These are phyloP conservation scores for Linnemannia zychae DNA, from an alignment of 192 early-diverging fungal species.

Conservation along the genomic window DNA sequence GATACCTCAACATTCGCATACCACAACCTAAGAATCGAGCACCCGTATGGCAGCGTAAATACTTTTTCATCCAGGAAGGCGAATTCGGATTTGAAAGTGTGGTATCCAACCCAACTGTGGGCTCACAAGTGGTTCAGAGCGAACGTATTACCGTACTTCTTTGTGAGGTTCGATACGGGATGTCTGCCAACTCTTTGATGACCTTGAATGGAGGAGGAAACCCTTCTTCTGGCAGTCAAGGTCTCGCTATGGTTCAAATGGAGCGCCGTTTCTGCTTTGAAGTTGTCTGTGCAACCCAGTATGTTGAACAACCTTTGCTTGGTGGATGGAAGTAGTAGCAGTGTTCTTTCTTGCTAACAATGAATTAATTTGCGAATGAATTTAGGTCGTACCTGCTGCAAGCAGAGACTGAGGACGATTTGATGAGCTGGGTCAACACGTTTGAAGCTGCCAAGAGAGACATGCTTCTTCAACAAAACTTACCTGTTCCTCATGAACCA, in stretches of 20 bases:
- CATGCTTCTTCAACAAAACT: constrained; percentile 31
- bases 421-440: constrained; percentile 73
- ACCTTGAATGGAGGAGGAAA: constrained; percentile 38
- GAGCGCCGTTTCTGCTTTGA: constrained; percentile 84
- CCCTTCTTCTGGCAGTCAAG: constrained; percentile 46
- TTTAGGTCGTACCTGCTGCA: constrained; percentile 63
- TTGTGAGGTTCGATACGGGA: constrained; percentile 66
- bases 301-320: constrained; percentile 20
- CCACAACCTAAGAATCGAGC: constrained; percentile 61
- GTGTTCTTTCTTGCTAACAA: background rate
- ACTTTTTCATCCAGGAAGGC: constrained; percentile 74
- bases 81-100: constrained; percentile 64
- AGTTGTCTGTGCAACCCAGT: constrained; percentile 74
- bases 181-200: constrained; percentile 52
- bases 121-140: constrained; percentile 64
- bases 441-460: constrained; percentile 73
- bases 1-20: constrained; percentile 69
- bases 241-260: constrained; percentile 52
- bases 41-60: constrained; percentile 68
- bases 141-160: constrained; percentile 69
- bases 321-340: background rate
- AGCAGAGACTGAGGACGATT: constrained; percentile 80
- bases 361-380: background rate
- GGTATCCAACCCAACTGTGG: constrained; percentile 60
- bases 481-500: constrained; percentile 29